These are phyloP conservation scores for Phoma herbarum DNA, from an alignment of 2,329 filamentous ascomycete genomes.

Conservation along the genomic window DNA sequence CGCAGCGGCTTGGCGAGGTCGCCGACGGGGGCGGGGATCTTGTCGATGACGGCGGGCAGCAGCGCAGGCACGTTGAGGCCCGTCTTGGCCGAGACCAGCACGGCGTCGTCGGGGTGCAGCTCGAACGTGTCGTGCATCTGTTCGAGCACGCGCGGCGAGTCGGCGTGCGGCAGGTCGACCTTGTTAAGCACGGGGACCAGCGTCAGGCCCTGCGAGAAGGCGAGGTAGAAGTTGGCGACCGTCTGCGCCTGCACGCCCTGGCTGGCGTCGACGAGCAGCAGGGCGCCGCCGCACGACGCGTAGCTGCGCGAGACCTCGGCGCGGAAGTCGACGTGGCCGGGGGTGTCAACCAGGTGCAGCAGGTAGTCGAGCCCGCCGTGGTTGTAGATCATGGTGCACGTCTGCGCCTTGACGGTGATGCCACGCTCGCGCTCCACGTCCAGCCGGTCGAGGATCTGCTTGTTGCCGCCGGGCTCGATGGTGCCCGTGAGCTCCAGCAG, in stretches of 20 bases:
- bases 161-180: slow-evolving; percentile 89
- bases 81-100: slow-evolving; percentile 91
- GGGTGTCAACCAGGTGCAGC: slow-evolving; percentile 94
- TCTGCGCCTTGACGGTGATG: slow-evolving; percentile 99
- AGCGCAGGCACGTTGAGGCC: slow-evolving; percentile 86
- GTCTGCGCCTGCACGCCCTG: slow-evolving; percentile 98
- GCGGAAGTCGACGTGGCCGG: slow-evolving; percentile 96
- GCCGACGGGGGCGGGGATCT: slow-evolving; percentile 82
- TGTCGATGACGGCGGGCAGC: slow-evolving; percentile 83
- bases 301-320: slow-evolving; percentile 96
- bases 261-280: slow-evolving; percentile 93
- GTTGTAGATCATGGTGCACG: slow-evolving; percentile 96
- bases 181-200: slow-evolving; percentile 97
- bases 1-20: slow-evolving; percentile 76
- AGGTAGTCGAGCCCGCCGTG: slow-evolving; percentile 88
- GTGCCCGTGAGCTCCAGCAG: slow-evolving; percentile 94
- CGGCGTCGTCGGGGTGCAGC: slow-evolving; percentile 76
- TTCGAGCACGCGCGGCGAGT: slow-evolving; percentile 82
- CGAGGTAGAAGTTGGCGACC: slow-evolving; percentile 97
- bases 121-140: slow-evolving; percentile 91
- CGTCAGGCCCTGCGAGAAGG: slow-evolving; percentile 87
- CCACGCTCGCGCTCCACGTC: slow-evolving; percentile 96
- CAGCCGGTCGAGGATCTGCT: slow-evolving; percentile 95
- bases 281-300: slow-evolving; percentile 87
- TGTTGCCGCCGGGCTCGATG: slow-evolving; percentile 83